Base-by-base conservation (phyloP, 2,329 filamentous ascomycete species). In the Alternaria sp. region DNA sequence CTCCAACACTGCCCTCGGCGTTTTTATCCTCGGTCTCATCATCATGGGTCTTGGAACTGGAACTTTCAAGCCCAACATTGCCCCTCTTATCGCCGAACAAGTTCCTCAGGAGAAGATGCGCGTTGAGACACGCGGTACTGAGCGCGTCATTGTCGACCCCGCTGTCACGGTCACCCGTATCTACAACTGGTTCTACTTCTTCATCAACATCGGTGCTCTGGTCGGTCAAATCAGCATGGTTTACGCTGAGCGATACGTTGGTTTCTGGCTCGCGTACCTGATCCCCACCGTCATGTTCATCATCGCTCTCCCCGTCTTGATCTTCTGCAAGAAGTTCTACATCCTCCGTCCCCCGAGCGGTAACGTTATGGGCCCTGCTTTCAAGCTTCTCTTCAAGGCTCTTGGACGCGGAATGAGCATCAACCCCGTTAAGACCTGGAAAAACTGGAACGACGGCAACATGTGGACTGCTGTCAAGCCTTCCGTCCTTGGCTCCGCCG, bases 191-290 rank as follows among this genome's bases (percentile, higher is more conserved):
- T 80, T 80, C 70, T 80, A 79, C 58, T 65, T 77, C 25, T 79
- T 78, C 64, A 79, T 80, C 70, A 81, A 80, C 69, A 71, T 80
- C 45, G 79, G 79, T 54, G 75, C 77, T 11, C 58, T 80, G 41
- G 66, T 75, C 14, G 77, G 76, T 54, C 78, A 80, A 68, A 65
- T 81, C 28, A 64, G 64, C 50, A 81, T 81, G 79, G 77, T 75
- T 6, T 81, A 79, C 60, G 77, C 78, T 11, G 79, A 81, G 58
- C 72, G 77, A 46, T 80, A 81, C 56, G 87, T 93, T 46, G 91
- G 91, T 14, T 94, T 92, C 83, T 94, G 88, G 87, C 84, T 92
- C 14, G 86, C 91, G 1, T 94, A 85, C 80, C 80, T 91, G 18
- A 84, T 93, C 14, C 90, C 91, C 6, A 92, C 90, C 1, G 70